Evolutionary conservation across 176 grass and related monocot genomes (phyloP).

Genomic region (Bolboschoenus planiculmis): DNA sequence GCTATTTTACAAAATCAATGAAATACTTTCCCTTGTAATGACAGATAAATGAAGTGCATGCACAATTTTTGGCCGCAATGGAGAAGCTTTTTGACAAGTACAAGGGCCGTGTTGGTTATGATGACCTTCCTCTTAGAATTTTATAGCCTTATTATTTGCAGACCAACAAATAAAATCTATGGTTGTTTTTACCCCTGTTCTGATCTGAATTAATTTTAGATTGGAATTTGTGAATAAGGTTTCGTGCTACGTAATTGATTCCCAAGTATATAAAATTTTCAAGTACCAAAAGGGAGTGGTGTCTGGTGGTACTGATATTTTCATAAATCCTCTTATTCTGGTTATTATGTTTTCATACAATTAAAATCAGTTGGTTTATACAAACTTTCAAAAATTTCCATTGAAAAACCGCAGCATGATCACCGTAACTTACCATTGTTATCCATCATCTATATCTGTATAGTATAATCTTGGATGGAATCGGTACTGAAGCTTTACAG

Average conservation of each 20-base stretch:
- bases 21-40: slow-evolving; percentile 4
- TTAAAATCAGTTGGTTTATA: not conserved
- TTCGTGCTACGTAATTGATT: not conserved
- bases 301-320: not conserved
- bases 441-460: no score
- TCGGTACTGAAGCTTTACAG: no score
- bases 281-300: not conserved
- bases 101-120: slow-evolving; percentile 60
- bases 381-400: not conserved
- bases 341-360: not conserved
- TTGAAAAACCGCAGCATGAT: not conserved
- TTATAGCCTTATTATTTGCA: slow-evolving; percentile 31
- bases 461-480: no score
- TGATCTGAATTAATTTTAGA: not conserved
- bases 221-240: slow-evolving; percentile 3
- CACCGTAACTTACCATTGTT: not conserved
- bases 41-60: slow-evolving; percentile 76
- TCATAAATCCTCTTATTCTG: not conserved
- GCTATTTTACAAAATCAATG: not conserved
- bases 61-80: slow-evolving; percentile 43
- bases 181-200: not conserved
- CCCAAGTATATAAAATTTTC: not conserved
- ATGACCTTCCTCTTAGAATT: slow-evolving; percentile 51
- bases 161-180: not conserved
- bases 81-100: slow-evolving; percentile 71